Base-by-base conservation (phyloP, 176 grass and related monocot species). In the Neostapfia colusana region DNA sequence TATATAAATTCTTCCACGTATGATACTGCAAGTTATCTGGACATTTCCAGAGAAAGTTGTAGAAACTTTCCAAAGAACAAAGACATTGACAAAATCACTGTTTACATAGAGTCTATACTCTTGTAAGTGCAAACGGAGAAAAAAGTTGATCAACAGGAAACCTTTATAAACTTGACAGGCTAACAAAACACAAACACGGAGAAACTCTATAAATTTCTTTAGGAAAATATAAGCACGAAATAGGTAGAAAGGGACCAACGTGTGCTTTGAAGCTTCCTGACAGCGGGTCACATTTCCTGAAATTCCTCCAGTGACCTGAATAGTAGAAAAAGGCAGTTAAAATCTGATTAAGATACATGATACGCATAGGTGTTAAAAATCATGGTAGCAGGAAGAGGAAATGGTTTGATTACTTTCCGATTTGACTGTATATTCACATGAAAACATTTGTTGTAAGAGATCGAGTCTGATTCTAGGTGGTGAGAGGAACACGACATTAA, bases 251-350 rank as follows among this genome's bases (percentile, higher is more conserved):
- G 45, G 60, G 26, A 44, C 64, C 5, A 81, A 89, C 86, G 1
- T 72, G 56, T 85, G 82, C 75, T 60, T 67, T 57, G 69, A 40
- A 80, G 79, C 23, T 25, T 71, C 66, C 61, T 77, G 44, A 46
- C 61, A 74, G 21, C 23, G 51, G 8, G 64, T 26, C 55, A 27
- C 18, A 40, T 64, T 43, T 65, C 77, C 65, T 65, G 67, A 42
- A 74, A 15, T 69, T 13, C 63, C 56, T 58, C 18, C 72, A 73
- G 68, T 83, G 34, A 24, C 83, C 90, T 92, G 86, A 80, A 78
- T 8, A 82, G 54, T 31, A 46, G 69, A 61, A n/a, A 68, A 83
- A 67, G 17, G 8, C 37, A 67, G 62, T 28, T 0, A 42, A 34
- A 38, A 64, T 40, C 5, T 55, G 48, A 34, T 61, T 21, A 23